These are phyloP conservation scores for Aaosphaeria arxii DNA, from an alignment of 2,329 filamentous ascomycete species.

Conservation along the genomic window DNA sequence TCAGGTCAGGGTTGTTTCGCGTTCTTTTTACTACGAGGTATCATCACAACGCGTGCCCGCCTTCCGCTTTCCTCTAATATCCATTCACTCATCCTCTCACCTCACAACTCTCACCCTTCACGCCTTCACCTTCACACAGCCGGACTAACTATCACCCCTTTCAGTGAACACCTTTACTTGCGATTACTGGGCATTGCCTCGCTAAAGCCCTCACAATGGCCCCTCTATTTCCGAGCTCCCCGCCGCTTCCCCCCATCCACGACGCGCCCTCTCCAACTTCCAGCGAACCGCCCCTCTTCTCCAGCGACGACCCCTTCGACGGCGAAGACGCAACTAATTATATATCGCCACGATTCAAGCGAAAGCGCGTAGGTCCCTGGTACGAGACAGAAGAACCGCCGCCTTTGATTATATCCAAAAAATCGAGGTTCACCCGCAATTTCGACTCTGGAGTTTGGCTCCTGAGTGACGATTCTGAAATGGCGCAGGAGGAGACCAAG, in stretches of 20 bases:
- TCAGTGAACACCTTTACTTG: too few relatives aligned
- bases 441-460: constrained; percentile 31
- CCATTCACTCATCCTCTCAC: too few relatives aligned
- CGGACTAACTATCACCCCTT: too few relatives aligned
- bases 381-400: constrained; percentile 17
- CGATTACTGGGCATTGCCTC: too few relatives aligned
- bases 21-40: too few relatives aligned
- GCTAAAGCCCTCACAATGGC: too few relatives aligned
- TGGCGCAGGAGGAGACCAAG: constrained; percentile 7
- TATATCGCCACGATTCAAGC: constrained; percentile 28
- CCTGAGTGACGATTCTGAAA: constrained; percentile 24
- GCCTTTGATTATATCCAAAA: constrained; percentile 13
- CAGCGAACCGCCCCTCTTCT: constrained; percentile 19
- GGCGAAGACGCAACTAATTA: constrained; percentile 29
- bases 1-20: too few relatives aligned
- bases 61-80: too few relatives aligned
- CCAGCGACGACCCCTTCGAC: constrained; percentile 24
- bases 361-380: constrained; percentile 32
- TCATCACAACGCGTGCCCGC: too few relatives aligned
- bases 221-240: constrained; percentile 14
- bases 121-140: too few relatives aligned
- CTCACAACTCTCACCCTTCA: too few relatives aligned
- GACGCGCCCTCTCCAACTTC: constrained; percentile 13
- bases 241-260: constrained; percentile 17
- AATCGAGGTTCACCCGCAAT: constrained; percentile 27